Evolutionary conservation across 108 stramenopile species (phyloP).

Genomic region (Pseudonitzschia multiseries): DNA sequence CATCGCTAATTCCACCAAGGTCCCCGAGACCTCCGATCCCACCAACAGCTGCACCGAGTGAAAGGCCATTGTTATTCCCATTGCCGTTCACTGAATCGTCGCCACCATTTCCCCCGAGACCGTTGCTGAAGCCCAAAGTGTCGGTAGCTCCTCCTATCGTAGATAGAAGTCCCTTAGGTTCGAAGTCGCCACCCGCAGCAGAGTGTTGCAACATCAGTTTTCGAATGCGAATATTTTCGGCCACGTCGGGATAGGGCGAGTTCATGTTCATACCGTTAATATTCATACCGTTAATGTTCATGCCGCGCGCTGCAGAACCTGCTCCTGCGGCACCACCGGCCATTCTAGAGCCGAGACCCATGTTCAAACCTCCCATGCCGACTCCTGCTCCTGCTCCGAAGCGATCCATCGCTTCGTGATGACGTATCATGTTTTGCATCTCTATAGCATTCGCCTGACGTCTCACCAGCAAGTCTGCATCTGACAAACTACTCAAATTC

Average conservation of each 20-base stretch:
- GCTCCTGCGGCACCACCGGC: not conserved
- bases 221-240: slow-evolving; percentile 11
- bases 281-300: not conserved
- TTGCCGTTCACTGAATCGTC: not conserved
- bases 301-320: too few relatives aligned
- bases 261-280: too few relatives aligned
- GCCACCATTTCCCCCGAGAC: not conserved
- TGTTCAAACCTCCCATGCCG: slow-evolving; percentile 1
- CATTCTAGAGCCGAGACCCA: not conserved
- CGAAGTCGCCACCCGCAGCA: not conserved
- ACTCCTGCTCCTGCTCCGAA: not conserved
- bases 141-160: not conserved
- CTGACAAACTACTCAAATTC: not conserved
- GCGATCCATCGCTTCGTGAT: not conserved
- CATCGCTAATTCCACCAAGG: slow-evolving; percentile 6
- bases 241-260: not conserved
- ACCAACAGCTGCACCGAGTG: not conserved
- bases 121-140: too few relatives aligned
- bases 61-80: not conserved
- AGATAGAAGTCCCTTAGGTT: slow-evolving; percentile 3
- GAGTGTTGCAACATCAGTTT: slow-evolving; percentile 10
- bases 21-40: not conserved
- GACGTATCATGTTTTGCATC: slow-evolving; percentile 10
- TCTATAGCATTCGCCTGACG: not conserved
- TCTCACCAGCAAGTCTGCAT: slow-evolving; percentile 6